Evolutionary conservation across 345 rosid genomes (phyloP).

Genomic region (Toxicodendron radicans): DNA sequence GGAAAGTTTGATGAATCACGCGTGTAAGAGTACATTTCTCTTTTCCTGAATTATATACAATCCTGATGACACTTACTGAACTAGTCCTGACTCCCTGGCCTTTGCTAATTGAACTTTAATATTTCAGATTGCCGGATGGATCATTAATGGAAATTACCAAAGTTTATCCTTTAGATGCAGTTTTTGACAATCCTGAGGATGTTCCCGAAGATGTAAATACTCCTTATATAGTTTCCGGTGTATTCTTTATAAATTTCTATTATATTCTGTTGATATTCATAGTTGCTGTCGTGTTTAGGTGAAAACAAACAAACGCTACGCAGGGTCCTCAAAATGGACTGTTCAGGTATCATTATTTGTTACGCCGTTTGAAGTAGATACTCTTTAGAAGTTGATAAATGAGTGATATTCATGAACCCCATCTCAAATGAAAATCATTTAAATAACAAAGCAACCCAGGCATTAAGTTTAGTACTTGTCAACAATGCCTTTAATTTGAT

Average conservation of each 20-base stretch:
- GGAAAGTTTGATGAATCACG: conserved; percentile 63
- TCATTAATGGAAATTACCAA: conserved; percentile 63
- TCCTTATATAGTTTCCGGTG: not conserved
- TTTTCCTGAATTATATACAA: not conserved
- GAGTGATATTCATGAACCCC: not conserved
- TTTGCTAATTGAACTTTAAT: conserved; percentile 8
- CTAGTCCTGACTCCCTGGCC: not conserved
- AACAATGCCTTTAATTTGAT: not conserved
- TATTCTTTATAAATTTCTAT: not conserved
- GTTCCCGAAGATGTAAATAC: conserved; percentile 55
- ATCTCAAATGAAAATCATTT: not conserved
- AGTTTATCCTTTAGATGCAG: conserved; percentile 71
- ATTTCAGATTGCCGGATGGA: conserved; percentile 64
- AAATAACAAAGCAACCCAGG: not conserved
- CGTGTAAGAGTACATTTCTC: conserved; percentile 33
- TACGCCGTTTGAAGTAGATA: not conserved
- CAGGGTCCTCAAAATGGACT: conserved; percentile 66
- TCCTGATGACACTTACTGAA: not conserved
- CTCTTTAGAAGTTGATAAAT: not conserved
- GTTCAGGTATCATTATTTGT: conserved; percentile 40
- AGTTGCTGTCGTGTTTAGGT: conserved; percentile 36
- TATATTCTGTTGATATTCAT: not conserved
- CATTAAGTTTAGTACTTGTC: not conserved
- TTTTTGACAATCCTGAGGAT: conserved; percentile 56
- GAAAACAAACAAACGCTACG: conserved; percentile 56